A percentile compares a stretch with the other conserved stretches of the same genome.
phyloP scores from a whole-genome alignment of 768 basidiomycete genomes.

The Boletus sp. region DNA sequence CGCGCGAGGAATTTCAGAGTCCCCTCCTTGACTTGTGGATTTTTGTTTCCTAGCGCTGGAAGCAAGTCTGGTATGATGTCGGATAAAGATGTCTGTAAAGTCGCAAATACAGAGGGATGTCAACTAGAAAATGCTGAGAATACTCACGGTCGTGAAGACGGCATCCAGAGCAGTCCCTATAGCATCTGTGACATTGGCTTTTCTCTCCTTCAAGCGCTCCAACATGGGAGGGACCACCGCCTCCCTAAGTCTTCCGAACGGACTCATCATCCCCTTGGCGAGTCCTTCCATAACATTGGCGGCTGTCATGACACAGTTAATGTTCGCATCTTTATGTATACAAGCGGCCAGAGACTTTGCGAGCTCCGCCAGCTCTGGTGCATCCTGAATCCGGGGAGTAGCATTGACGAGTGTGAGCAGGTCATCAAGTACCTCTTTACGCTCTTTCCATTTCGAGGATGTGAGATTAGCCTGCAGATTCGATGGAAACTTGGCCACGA shows the following conservation, averaged over 20 bases:
- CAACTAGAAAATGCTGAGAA: conserved; percentile 4
- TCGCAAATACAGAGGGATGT: neutral
- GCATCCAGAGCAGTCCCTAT: conserved; percentile 88
- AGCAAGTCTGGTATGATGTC: conserved; percentile 85
- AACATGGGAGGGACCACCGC: conserved; percentile 72
- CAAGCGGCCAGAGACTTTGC: conserved; percentile 73
- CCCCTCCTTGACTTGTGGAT: conserved; percentile 95
- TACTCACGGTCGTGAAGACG: conserved; percentile 73
- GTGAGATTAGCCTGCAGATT: conserved; percentile 71
- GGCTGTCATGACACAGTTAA: conserved; percentile 90
- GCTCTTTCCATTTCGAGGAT: conserved; percentile 98
- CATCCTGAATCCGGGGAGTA: conserved; percentile 75
- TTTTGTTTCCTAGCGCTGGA: conserved; percentile 78
- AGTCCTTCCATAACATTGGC: conserved; percentile 82
- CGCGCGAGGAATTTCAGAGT: conserved; percentile 84
- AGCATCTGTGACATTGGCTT: conserved; percentile 83
- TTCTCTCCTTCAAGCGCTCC: conserved; percentile 91
- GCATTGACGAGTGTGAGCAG: conserved; percentile 65
- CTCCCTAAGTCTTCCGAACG: conserved; percentile 75
- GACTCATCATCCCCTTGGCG: conserved; percentile 72
- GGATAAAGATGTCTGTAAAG: conserved; percentile 62
- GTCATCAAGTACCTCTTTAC: conserved; percentile 88
- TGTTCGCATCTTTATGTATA: conserved; percentile 87
- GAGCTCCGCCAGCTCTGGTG: conserved; percentile 72
- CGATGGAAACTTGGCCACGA: conserved; percentile 70